phyloP scores from a whole-genome alignment of 345 rosid species.

The Adansonia digitata region DNA sequence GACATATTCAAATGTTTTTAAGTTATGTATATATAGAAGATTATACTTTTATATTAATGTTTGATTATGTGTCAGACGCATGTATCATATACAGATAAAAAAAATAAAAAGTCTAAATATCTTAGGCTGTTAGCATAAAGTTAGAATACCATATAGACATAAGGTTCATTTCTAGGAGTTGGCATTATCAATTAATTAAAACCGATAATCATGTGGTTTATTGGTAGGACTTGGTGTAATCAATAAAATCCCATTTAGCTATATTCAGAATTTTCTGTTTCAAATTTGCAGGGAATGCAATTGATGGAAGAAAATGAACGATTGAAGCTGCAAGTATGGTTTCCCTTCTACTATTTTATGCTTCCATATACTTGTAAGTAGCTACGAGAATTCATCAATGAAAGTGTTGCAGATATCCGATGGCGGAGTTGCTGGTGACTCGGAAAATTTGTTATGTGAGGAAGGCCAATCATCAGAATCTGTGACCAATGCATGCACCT shows the following conservation, averaged over 20 bases:
- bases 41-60: too few relatives aligned
- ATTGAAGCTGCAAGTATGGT: constrained; percentile 50
- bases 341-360: background rate
- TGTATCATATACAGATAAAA: too few relatives aligned
- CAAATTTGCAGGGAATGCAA: constrained; percentile 48
- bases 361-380: background rate
- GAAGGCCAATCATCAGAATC: constrained; percentile 88
- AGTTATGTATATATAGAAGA: too few relatives aligned
- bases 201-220: too few relatives aligned
- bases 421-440: constrained; percentile 20
- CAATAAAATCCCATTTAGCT: background rate
- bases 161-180: too few relatives aligned
- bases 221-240: too few relatives aligned
- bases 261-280: background rate
- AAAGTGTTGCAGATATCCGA: constrained; percentile 32
- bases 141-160: too few relatives aligned
- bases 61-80: too few relatives aligned
- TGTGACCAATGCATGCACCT: constrained; percentile 52
- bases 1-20: too few relatives aligned
- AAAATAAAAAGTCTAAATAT: too few relatives aligned
- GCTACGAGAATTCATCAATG: background rate
- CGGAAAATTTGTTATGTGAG: constrained; percentile 41
- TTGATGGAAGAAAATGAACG: constrained; percentile 82
- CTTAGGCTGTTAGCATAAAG: too few relatives aligned
- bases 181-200: too few relatives aligned